phyloP scores from a whole-genome alignment of 768 basidiomycete genomes.

The Pluteus cervinus region DNA sequence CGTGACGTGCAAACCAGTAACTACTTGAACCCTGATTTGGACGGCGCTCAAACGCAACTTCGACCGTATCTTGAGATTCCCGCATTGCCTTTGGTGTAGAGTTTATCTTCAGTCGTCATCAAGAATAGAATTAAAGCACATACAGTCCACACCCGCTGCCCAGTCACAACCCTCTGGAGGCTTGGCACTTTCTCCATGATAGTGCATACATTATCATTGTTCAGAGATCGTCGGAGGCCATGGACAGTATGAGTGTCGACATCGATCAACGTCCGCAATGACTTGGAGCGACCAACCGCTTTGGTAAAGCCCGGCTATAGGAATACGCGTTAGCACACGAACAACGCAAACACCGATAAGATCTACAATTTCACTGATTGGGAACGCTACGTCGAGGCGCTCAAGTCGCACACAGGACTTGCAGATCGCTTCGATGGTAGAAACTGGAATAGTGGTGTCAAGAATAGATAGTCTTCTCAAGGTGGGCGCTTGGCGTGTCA shows the following conservation, averaged over 20 bases:
- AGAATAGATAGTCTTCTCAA: constrained; percentile 41
- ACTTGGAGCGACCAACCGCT: constrained; percentile 29
- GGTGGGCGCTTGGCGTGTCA: constrained; percentile 33
- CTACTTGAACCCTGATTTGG: too few relatives aligned
- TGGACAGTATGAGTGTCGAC: constrained; percentile 36
- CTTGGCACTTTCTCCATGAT: constrained; percentile 35
- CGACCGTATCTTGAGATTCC: too few relatives aligned
- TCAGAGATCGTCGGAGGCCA: constrained; percentile 31
- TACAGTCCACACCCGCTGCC: constrained; percentile 51
- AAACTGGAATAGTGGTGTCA: constrained; percentile 34
- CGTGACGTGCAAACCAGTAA: too few relatives aligned
- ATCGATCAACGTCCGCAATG: constrained; percentile 40
- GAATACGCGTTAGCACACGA: neutral
- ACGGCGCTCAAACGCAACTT: too few relatives aligned
- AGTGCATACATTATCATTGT: constrained; percentile 26
- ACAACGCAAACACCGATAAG: constrained; percentile 2
- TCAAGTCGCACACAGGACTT: constrained; percentile 38
- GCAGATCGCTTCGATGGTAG: constrained; percentile 35
- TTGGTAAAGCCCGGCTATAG: constrained; percentile 25
- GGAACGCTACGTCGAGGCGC: constrained; percentile 44
- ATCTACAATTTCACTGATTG: constrained; percentile 44
- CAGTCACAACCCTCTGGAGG: constrained; percentile 42
- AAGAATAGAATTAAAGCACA: constrained; percentile 14
- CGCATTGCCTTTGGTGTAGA: too few relatives aligned
- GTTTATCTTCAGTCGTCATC: constrained; percentile 1